Evolutionary conservation across 1,139 yeast species (phyloP), one percentile per base, ranked within the genome.

Genomic region (Hemisphaericaspora xylofermentans): DNA sequence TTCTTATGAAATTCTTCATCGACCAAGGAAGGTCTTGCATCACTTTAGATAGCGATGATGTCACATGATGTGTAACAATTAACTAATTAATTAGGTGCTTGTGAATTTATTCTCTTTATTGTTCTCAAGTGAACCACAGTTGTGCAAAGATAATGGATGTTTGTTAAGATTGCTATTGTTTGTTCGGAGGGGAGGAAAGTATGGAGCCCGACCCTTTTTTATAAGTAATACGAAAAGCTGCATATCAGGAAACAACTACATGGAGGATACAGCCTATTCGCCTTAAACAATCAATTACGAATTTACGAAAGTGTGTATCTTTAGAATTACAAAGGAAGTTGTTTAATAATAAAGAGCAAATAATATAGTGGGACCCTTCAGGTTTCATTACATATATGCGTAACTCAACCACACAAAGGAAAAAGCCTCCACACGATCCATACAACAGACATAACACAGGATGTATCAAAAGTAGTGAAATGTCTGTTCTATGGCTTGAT

Each of bases 401-500:
- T 38, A 38, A 29, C 17, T 37, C 36, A 31, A 38, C 47, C 64
- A 51, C 57, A 42, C 68, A 45, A 52, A 53, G 67, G 54, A 49
- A 42, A 54, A 53, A 42, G 57, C 45, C 42, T 45, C 63, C 73
- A 60, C 76, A 68, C 72, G 76, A 67, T 68, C 75, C 64, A 49
- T 50, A 53, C 54, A 64, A 63, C 55, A 56, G 48, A 43, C 51
- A 51, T 49, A 31, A 47, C 47, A 48, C 61, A 64, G 63, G 60
- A 59, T 60, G 74, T 67, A 68, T 70, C 75, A 69, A 68, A 56
- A 55, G 63, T 57, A 53, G 58, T 50, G 45, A 47, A 40, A 31
- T 45, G 48, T 46, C 44, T 64, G 59, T 62, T 56, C 51, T 46
- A 59, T 61, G 68, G 85, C 85, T 78, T 77, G 45, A 45, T 81